phyloP scores from a whole-genome alignment of 257 asterid species.

The Penstemon newberryi region DNA sequence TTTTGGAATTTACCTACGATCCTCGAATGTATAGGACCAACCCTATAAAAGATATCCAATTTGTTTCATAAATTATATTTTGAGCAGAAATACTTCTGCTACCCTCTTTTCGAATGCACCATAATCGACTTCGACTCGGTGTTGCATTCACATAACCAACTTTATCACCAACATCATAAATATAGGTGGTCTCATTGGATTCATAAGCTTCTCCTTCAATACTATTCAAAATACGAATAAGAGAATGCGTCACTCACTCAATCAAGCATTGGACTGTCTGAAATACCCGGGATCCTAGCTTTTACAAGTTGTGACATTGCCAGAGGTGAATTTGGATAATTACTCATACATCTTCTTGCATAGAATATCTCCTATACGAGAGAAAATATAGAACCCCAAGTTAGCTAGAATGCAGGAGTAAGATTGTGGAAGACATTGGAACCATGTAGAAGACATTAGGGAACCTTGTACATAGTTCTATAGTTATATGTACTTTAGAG shows the following conservation, averaged over 20 bases:
- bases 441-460: no score
- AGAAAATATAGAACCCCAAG: constrained; percentile 70
- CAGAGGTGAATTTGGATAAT: constrained; percentile 66
- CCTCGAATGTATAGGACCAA: no score
- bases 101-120: constrained; percentile 68
- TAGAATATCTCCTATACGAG: constrained; percentile 69
- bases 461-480: no score
- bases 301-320: constrained; percentile 65
- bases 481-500: no score
- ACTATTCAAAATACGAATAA: constrained; percentile 63
- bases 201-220: constrained; percentile 29
- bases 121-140: constrained; percentile 53
- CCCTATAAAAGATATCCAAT: no score
- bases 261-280: constrained; percentile 65
- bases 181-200: constrained; percentile 26
- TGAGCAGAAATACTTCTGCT: constrained; percentile 51
- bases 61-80: constrained; percentile 2
- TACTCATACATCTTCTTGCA: constrained; percentile 83
- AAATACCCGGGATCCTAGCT: constrained; percentile 56
- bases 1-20: no score
- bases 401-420: constrained; percentile 81
- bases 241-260: constrained; percentile 71
- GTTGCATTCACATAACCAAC: constrained; percentile 43
- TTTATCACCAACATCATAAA: constrained; percentile 28
- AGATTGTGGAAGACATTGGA: constrained; percentile 37